Evolutionary conservation across 1,284 basidiomycete genomes (phyloP), one percentile per base, ranked within the genome.

Genomic region (Omphalotus olearius): DNA sequence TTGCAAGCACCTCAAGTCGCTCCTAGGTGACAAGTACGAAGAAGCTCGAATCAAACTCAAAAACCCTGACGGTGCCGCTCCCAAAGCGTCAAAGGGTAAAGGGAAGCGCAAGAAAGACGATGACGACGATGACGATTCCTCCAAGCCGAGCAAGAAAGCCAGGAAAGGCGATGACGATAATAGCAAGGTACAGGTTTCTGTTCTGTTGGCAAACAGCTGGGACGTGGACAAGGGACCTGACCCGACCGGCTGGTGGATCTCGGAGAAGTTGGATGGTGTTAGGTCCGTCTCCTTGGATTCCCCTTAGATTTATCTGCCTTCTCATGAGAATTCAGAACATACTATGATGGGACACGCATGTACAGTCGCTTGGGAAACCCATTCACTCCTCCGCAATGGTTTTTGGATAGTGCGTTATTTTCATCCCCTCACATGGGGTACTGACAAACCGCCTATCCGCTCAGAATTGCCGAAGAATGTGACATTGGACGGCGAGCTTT

Each of bases 231-330:
- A 62, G 9, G 79, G 78, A 0, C 66, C 70, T 40, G 82, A 85
- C 58, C 82, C 82, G 0, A 75, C 74, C 9, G 80, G 79, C 0
- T 85, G 79, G 79, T 85, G 82, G 82, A 74, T 85, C 25, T 83
- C 80, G 18, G 83, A 87, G 60, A 85, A 83, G 59, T 62, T 83
- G 50, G 79, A 81, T 61, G 79, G 80, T 48, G 79, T 83, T 37
- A 66, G 75, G 75, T 77, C 56, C n/a, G 53, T 18, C 47, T 23
- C 33, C 47, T 40, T 47, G 30, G 18, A 23, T 45, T 48, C 6
- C 14, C 17, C 18, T 55, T 33, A 47, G 26, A 39, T 10, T 17
- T 10, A 28, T 44, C n/a, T 53, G 30, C 13, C 13, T 18, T 35
- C 11, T 40, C 6, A 48, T 37, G 16, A 28, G 7, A 4, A 28